Evolutionary conservation across 2,329 filamentous ascomycete species (phyloP), one percentile per base, ranked within the genome.

Genomic region (Hymenoscyphus repandus): DNA sequence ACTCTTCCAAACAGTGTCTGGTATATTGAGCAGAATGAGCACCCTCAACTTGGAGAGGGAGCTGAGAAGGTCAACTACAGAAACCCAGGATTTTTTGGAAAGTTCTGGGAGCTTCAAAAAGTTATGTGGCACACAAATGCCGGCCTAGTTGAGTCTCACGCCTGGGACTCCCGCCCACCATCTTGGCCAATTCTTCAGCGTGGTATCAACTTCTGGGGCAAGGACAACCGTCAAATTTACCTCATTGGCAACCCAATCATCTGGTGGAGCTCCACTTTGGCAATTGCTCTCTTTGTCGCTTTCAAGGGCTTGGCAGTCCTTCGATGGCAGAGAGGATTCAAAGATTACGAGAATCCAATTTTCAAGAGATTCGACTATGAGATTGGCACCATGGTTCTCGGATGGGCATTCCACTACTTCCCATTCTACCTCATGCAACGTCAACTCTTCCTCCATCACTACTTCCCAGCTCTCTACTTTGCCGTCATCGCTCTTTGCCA

Each of bases 101-200:
- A 99, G 70, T 99, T 99, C 75, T 90, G 86, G 82, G 93, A 99
- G 72, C 78, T 99, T 40, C 91, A 99, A 68, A 85, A 88, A 70
- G 93, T 99, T 57, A 99, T 99, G 93, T 99, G 93, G 93, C 90
- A 80, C 63, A 99, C 93, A 33, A 99, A 99, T 66, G 93, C 93
- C 31, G 93, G 93, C 39, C 82, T 99, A 44, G 89, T 93, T 22
- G 93, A 99, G 65, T 96, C 91, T 15, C 93, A 99, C 67, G 90
- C 91, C 47, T 99, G 95, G 93, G 93, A 99, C 68, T 97, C 93
- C 42, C 88, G 93, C 41, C 93, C 93, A 31, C 82, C 83, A 32
- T 92, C 90, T 6, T 99, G 93, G 93, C 93, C 93, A 18, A 80
- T 95, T 51, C 82, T 99, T 47, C 82, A 82, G 60, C 89, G 93